Conservation (phyloP, 2,329 filamentous ascomycete genomes). For the Botryotinia narcissicola region DNA sequence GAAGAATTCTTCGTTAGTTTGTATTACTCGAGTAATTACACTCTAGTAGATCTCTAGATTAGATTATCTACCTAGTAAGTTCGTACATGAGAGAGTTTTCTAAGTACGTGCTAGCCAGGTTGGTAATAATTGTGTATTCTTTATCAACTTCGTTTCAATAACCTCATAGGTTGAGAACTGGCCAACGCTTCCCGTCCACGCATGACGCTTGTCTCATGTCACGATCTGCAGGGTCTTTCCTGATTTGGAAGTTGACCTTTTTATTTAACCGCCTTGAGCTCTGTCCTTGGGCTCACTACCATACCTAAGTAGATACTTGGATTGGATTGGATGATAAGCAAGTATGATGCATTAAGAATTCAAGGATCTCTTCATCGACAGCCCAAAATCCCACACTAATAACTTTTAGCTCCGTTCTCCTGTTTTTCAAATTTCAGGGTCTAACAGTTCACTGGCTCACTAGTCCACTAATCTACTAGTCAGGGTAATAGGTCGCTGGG, state of each 20-base stretch:
- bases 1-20: neutral
- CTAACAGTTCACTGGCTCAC: neutral
- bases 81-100: neutral
- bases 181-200: neutral
- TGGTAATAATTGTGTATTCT: neutral
- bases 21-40: neutral
- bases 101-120: neutral
- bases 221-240: slow-evolving; percentile 13
- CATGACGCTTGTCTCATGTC: neutral
- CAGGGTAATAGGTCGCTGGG: neutral
- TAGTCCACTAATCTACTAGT: neutral
- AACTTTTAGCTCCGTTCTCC: neutral
- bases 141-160: neutral
- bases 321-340: slow-evolving; percentile 9
- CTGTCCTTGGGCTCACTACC: neutral
- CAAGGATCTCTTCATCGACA: neutral
- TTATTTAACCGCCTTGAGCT: neutral
- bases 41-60: neutral
- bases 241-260: neutral
- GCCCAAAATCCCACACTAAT: neutral
- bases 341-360: neutral
- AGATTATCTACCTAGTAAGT: neutral
- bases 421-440: slow-evolving; percentile 10
- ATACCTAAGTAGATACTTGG: neutral
- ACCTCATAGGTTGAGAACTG: slow-evolving; percentile 2